Conservation (phyloP, 495 filamentous ascomycete species). For the Venustampulla echinocandica region DNA sequence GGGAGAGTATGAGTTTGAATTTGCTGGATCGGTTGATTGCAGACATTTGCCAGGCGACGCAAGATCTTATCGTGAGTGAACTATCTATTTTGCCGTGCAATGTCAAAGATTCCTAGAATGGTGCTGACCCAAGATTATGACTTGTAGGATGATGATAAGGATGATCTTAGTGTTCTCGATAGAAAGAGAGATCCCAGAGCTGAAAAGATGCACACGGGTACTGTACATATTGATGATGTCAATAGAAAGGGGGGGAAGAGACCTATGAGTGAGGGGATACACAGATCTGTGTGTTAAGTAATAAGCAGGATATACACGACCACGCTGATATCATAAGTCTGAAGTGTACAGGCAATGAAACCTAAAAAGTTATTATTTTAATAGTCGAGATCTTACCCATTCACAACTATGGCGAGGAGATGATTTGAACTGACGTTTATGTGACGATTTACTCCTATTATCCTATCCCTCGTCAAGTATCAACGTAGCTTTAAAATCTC, state of each 20-base stretch:
- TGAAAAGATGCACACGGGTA: slow-evolving; percentile 27
- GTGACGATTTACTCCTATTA: too few species aligned
- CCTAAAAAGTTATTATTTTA: too few species aligned
- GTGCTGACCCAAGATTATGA: not conserved
- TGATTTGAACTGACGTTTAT: too few species aligned
- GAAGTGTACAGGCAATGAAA: too few species aligned
- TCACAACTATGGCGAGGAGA: too few species aligned
- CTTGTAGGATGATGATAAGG: slow-evolving; percentile 34
- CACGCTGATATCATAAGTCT: too few species aligned
- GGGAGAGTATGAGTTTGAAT: slow-evolving; percentile 62
- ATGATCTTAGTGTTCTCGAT: slow-evolving; percentile 34
- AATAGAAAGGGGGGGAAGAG: slow-evolving; percentile 25
- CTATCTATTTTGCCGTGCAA: slow-evolving; percentile 19
- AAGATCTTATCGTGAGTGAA: slow-evolving; percentile 43
- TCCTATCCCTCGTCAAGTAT: too few species aligned
- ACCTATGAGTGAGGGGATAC: slow-evolving; percentile 50
- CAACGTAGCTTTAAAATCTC: too few species aligned
- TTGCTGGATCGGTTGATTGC: slow-evolving; percentile 53
- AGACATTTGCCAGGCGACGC: slow-evolving; percentile 47
- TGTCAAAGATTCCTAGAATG: slow-evolving; percentile 16
- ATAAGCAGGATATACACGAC: too few species aligned
- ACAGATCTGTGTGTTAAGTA: slow-evolving; percentile 49
- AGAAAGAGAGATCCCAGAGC: slow-evolving; percentile 16
- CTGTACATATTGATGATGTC: slow-evolving; percentile 13
- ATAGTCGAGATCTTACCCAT: too few species aligned